Percentiles rank a stretch among this genome's conserved stretches.
phyloP scores from a whole-genome alignment of 2,329 filamentous ascomycete genomes.

The Aspergillus sp. region DNA sequence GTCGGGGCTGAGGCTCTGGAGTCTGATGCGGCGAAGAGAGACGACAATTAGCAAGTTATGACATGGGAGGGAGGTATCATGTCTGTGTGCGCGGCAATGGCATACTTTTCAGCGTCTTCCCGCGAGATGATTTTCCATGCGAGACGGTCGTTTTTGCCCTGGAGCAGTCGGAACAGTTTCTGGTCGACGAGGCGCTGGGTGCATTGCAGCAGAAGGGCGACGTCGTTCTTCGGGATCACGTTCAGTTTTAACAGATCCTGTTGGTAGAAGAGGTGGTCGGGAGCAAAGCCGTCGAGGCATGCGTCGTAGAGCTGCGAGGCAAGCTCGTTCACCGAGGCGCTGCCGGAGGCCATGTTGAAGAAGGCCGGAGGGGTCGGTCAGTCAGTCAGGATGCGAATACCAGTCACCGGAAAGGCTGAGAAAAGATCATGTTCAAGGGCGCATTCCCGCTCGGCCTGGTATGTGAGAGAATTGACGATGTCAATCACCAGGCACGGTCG shows the following conservation, averaged over 20 bases:
- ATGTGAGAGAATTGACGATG: slow-evolving; percentile 1
- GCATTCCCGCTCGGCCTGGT: slow-evolving; percentile 11
- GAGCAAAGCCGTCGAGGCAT: slow-evolving; percentile 38
- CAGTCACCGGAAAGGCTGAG: slow-evolving; percentile 29
- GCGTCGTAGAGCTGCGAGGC: slow-evolving; percentile 46
- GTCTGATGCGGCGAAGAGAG: slow-evolving; percentile 21
- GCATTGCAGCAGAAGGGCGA: slow-evolving; percentile 42
- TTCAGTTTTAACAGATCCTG: slow-evolving; percentile 43
- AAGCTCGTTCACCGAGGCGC: slow-evolving; percentile 32
- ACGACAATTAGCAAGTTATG: slow-evolving; percentile 7
- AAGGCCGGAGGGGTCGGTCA: slow-evolving; percentile 29
- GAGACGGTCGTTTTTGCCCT: slow-evolving; percentile 41
- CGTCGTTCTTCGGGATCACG: slow-evolving; percentile 43
- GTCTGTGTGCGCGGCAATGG: neutral
- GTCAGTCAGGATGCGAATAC: slow-evolving; percentile 21
- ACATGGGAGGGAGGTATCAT: neutral
- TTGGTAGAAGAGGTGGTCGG: slow-evolving; percentile 47
- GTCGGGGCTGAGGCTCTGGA: slow-evolving; percentile 55
- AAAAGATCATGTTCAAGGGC: slow-evolving; percentile 32
- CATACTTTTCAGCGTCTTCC: slow-evolving; percentile 50
- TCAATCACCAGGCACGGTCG: neutral
- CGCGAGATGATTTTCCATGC: slow-evolving; percentile 49
- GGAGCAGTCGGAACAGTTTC: slow-evolving; percentile 45
- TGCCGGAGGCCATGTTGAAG: slow-evolving; percentile 20
- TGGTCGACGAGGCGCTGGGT: slow-evolving; percentile 45